Base-by-base conservation (phyloP, 2,329 filamentous ascomycete genomes). In the Rhinocladiella mackenziei region DNA sequence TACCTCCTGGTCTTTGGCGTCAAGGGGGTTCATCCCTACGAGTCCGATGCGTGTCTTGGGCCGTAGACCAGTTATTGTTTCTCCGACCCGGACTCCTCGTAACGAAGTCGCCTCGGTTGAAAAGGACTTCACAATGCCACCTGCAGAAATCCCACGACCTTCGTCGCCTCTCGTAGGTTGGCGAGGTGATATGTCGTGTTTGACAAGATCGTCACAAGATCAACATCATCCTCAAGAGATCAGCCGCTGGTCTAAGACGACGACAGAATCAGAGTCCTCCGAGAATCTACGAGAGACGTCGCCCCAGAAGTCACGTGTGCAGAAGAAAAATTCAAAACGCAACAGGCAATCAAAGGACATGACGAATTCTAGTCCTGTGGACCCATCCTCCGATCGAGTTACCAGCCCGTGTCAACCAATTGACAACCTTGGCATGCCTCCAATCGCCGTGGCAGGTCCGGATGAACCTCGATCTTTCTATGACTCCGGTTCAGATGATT, bases 201-300 rank as follows among this genome's bases (percentile, higher is more conserved):
- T 47, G 7, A 39, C 44, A 29, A 43, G 42, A 11, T 43, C 20
- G 18, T 41, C 39, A 6, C 42, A 36, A 18, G 46, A 48, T 22
- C 37, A 32, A 14, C 36, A 49, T 30, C 13, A 28, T 26, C 39
- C 39, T n/a, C 44, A 33, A 28, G 50, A 53, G 20, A 23, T 50
- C 32, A 53, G 50, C 26, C 50, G 50, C 4, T 53, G 50, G 50
- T 53, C 50, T 11, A 53, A 45, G 34, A 53, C 50, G 3, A 53
- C 46, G 11, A 53, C 50, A 13, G 50, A 53, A 30, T 50, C 50
- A n/a, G 50, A 53, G 35, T 35, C 40, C 6, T 47, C 46, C 15
- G 45, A 52, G 20, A 39, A 39, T 8, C n/a, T 38, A 5, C 13
- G 22, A 25, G 22, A 34, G 26, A 35, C 26, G 6, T 20, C 29